Evolutionary conservation across 306 rosid species (phyloP), one percentile per base, ranked within the genome.

Genomic region (Boehmeria nivea): DNA sequence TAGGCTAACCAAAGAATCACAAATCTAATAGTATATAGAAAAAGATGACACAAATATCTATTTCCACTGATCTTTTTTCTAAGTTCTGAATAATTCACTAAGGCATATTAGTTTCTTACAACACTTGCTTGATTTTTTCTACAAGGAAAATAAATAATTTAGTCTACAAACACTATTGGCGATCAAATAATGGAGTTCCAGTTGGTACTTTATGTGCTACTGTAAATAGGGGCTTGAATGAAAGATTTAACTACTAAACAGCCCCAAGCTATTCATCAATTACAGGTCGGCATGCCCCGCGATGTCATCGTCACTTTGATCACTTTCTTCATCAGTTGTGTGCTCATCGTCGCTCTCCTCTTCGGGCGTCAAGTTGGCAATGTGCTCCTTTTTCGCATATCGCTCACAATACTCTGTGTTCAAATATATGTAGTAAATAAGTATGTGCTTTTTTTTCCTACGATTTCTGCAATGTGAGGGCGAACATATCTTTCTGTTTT

Each of bases 401-500:
- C 78, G 70, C 76, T 93, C 96, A 45, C 96, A 93, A 64, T 93
- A 93, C 73, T 93, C 99, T 93, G 86, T 48, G 59, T 63, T 67
- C 71, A 72, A 57, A 78, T 21, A 72, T 16, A 61, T 31, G 50
- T 36, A 70, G 18, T 26, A 21, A 51, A 47, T 58, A n/a, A 3
- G 17, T 40, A 1, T 8, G 45, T 40, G 15, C 15, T 10, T 40
- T 40, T 40, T 40, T 40, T 31, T 10, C 9, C 36, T 6, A 31
- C n/a, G n/a, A n/a, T n/a, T n/a, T n/a, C n/a, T n/a, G n/a, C n/a
- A n/a, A n/a, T n/a, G n/a, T n/a, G n/a, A n/a, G n/a, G n/a, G n/a
- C n/a, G n/a, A n/a, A n/a, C n/a, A n/a, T n/a, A n/a, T n/a, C n/a
- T n/a, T n/a, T n/a, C n/a, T n/a, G n/a, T n/a, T n/a, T n/a, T n/a